A percentile compares a stretch with the other conserved stretches of the same genome.
phyloP scores from a whole-genome alignment of 257 asterid genomes.

The Solanum habrochaites region DNA sequence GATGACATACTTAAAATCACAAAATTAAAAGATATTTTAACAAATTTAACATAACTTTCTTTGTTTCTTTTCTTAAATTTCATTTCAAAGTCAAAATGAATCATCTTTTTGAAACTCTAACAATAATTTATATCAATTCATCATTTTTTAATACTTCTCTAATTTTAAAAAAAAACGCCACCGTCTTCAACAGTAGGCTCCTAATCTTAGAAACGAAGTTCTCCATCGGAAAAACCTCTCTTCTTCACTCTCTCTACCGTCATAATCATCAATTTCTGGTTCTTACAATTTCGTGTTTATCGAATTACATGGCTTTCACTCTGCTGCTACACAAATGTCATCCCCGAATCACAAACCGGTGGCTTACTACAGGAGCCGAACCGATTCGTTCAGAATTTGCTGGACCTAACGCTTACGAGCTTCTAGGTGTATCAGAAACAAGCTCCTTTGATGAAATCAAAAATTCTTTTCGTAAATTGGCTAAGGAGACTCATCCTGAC shows the following conservation, averaged over 20 bases:
- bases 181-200: not conserved
- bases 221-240: not conserved
- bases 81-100: too few relatives aligned
- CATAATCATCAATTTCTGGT: not conserved
- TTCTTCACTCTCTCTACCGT: not conserved
- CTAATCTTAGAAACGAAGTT: not conserved
- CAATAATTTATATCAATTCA: too few relatives aligned
- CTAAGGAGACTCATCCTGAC: constrained; percentile 92
- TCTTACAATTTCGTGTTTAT: not conserved
- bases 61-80: rapidly evolving
- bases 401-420: constrained; percentile 65
- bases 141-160: too few relatives aligned
- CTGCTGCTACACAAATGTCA: not conserved
- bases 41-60: too few relatives aligned
- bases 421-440: constrained; percentile 56
- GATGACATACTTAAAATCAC: rapidly evolving
- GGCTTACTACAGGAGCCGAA: constrained; percentile 47
- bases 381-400: constrained; percentile 41
- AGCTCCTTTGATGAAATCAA: constrained; percentile 72
- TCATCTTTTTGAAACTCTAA: rapidly evolving
- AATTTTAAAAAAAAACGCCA: not conserved
- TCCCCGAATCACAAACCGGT: constrained; percentile 20
- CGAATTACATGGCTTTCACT: not conserved
- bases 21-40: too few relatives aligned
- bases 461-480: constrained; percentile 67